Percentiles rank a stretch among this genome's conserved stretches.
phyloP scores from a whole-genome alignment of 2,329 filamentous ascomycete species.

The Zasmidium cellare region DNA sequence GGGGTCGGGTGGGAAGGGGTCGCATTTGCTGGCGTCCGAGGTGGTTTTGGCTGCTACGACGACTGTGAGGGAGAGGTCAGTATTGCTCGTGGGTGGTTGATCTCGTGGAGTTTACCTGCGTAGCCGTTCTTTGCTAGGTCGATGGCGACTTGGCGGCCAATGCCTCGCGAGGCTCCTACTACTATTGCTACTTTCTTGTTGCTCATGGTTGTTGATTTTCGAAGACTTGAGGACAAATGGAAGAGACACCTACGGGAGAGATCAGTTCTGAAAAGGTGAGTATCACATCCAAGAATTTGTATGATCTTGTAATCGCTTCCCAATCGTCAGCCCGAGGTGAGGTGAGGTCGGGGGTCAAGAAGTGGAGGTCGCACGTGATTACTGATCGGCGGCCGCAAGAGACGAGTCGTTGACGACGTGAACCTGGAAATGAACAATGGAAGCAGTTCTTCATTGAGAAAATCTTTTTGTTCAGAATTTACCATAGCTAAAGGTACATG shows the following conservation, averaged over 20 bases:
- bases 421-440: background rate
- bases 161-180: slow-evolving; percentile 57
- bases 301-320: background rate
- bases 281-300: background rate
- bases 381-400: background rate
- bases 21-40: slow-evolving; percentile 58
- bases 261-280: too few species aligned
- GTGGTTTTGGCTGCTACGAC: slow-evolving; percentile 76
- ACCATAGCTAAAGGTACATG: slow-evolving; percentile 7
- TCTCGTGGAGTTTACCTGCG: slow-evolving; percentile 52
- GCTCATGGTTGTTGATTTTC: background rate
- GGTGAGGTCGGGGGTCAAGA: background rate
- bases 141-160: slow-evolving; percentile 77
- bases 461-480: background rate
- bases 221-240: background rate
- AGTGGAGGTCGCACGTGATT: background rate
- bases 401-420: background rate
- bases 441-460: background rate
- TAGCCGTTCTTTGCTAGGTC: slow-evolving; percentile 73
- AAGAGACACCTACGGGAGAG: background rate
- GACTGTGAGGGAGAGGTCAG: slow-evolving; percentile 49
- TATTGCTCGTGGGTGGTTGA: background rate
- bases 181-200: slow-evolving; percentile 29
- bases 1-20: slow-evolving; percentile 71
- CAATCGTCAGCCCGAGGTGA: background rate